A percentile compares a stretch with the other conserved stretches of the same genome.
Evolutionary conservation across 1,284 basidiomycete species (phyloP).

Genomic region (Meira miltonrushii): DNA sequence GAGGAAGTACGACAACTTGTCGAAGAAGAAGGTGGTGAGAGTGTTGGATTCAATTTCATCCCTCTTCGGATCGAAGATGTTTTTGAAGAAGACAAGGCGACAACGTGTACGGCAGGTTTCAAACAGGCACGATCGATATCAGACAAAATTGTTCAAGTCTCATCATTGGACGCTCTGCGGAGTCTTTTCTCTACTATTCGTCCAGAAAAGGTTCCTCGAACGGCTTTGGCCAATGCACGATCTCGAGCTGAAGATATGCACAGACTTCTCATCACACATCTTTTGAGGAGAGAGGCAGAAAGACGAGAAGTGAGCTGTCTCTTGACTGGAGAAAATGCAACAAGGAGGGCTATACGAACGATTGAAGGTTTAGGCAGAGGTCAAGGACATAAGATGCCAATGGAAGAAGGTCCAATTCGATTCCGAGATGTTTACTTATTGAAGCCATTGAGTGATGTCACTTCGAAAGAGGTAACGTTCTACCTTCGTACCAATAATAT

Average conservation of each 20-base stretch:
- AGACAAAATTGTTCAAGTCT: slow-evolving; percentile 5
- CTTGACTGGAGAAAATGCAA: slow-evolving; percentile 32
- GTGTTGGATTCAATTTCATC: slow-evolving; percentile 23
- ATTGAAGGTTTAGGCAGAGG: slow-evolving; percentile 41
- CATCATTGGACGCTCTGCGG: slow-evolving; percentile 15
- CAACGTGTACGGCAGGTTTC: slow-evolving; percentile 5
- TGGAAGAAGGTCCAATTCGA: slow-evolving; percentile 27
- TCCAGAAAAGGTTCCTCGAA: slow-evolving; percentile 23
- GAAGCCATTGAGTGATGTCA: slow-evolving; percentile 28
- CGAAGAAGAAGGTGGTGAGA: slow-evolving; percentile 21
- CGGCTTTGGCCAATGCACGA: slow-evolving; percentile 26
- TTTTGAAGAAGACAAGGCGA: slow-evolving; percentile 13
- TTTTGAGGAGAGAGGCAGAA: slow-evolving; percentile 25
- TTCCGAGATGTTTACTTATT: slow-evolving; percentile 39
- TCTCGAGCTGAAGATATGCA: slow-evolving; percentile 42
- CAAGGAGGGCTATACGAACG: slow-evolving; percentile 32
- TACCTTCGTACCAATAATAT: slow-evolving; percentile 23
- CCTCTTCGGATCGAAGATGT: slow-evolving; percentile 28
- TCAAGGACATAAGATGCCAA: slow-evolving; percentile 41
- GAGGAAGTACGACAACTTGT: slow-evolving; percentile 22
- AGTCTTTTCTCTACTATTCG: slow-evolving; percentile 23
- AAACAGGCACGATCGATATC: not conserved
- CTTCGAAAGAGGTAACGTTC: slow-evolving; percentile 30
- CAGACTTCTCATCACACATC: slow-evolving; percentile 22
- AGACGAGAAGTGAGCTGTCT: slow-evolving; percentile 28